A percentile compares a stretch with the other conserved stretches of the same genome.
phyloP scores from a whole-genome alignment of 2,329 filamentous ascomycete species.

The Dothiorella sarmentorum region DNA sequence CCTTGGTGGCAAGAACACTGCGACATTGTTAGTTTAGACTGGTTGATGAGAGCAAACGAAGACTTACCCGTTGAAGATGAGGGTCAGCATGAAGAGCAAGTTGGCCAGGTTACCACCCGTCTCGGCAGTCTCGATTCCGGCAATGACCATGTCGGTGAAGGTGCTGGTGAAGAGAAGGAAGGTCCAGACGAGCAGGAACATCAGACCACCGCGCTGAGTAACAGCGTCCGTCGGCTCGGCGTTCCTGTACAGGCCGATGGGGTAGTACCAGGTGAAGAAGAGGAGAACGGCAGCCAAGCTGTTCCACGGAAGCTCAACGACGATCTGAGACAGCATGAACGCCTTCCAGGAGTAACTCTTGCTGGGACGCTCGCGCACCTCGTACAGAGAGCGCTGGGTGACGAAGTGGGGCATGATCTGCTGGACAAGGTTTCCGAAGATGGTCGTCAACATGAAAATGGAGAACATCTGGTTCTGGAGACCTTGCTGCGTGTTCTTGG shows the following conservation, averaged over 20 bases:
- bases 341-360: slow-evolving; percentile 79
- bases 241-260: slow-evolving; percentile 68
- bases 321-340: slow-evolving; percentile 74
- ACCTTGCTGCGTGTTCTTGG: slow-evolving; percentile 67
- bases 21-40: slow-evolving; percentile 41
- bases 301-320: slow-evolving; percentile 80
- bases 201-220: slow-evolving; percentile 65
- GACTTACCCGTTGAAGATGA: slow-evolving; percentile 60
- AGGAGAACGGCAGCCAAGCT: slow-evolving; percentile 65
- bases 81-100: slow-evolving; percentile 63
- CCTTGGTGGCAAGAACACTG: slow-evolving; percentile 61
- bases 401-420: slow-evolving; percentile 80
- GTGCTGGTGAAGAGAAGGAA: slow-evolving; percentile 75
- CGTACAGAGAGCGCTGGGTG: slow-evolving; percentile 71
- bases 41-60: background rate
- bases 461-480: slow-evolving; percentile 79
- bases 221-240: slow-evolving; percentile 57
- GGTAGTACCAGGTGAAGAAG: slow-evolving; percentile 78
- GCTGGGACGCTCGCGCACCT: slow-evolving; percentile 76
- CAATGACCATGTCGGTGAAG: slow-evolving; percentile 70
- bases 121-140: slow-evolving; percentile 67
- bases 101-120: slow-evolving; percentile 68
- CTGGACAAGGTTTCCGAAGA: slow-evolving; percentile 72
- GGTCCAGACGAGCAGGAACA: slow-evolving; percentile 67
- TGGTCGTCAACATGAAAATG: slow-evolving; percentile 71